Conservation (phyloP, 257 asterid genomes). For the Capsicum pubescens region DNA sequence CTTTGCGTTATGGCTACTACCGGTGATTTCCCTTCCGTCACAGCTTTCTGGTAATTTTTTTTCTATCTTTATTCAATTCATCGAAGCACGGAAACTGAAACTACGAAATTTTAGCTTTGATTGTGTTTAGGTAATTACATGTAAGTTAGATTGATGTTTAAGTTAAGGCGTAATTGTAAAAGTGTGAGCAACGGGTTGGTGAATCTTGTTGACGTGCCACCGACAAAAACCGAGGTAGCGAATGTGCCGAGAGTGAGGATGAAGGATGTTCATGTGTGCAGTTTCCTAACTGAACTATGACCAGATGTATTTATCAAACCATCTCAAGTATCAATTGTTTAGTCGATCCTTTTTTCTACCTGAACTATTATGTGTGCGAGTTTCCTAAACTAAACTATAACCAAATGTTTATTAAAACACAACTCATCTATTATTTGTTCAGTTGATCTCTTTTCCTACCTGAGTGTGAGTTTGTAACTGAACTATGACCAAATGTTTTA, state of each 20-base stretch:
- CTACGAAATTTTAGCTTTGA: not conserved
- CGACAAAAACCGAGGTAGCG: slow-evolving; percentile 81
- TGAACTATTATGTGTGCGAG: too few species aligned
- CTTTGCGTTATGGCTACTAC: slow-evolving; percentile 91
- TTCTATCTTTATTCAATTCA: not conserved
- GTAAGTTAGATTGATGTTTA: not conserved
- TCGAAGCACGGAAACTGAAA: not conserved
- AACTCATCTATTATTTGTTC: too few species aligned
- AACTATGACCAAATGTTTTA: too few species aligned
- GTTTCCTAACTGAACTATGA: too few species aligned
- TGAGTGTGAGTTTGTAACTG: too few species aligned
- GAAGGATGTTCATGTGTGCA: slow-evolving; percentile 61
- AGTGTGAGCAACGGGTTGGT: slow-evolving; percentile 82
- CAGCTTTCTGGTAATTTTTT: slow-evolving; percentile 86
- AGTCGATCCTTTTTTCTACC: too few species aligned
- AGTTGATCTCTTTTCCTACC: too few species aligned
- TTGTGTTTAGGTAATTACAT: not conserved
- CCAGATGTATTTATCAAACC: too few species aligned
- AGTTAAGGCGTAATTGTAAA: slow-evolving; percentile 26
- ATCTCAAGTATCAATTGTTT: too few species aligned
- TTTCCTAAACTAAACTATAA: too few species aligned
- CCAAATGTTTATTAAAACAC: too few species aligned
- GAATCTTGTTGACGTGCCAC: slow-evolving; percentile 95
- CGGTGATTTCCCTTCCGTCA: slow-evolving; percentile 93
- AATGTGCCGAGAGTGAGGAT: slow-evolving; percentile 81